Evolutionary conservation across 352 stramenopile genomes (phyloP), one percentile per base, ranked within the genome.

Genomic region (Phytophthora tubulina): DNA sequence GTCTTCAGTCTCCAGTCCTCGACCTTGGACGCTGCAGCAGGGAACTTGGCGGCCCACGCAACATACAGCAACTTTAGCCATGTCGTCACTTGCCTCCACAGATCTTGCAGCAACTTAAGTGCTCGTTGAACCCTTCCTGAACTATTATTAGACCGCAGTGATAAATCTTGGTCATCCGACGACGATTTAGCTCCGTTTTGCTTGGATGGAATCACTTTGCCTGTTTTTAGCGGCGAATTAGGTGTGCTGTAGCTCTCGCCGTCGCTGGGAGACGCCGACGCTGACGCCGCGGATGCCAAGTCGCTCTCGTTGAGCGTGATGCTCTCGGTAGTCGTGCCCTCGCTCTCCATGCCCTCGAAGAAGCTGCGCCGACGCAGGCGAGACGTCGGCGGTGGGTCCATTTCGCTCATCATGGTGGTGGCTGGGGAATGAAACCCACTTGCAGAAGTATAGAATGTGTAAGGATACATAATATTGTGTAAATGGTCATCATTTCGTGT

Each of bases 291-390:
- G 0, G 73, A 57, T 32, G 70, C 17, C 63, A 84, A 42, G 51
- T 84, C 73, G 51, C 39, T 76, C 56, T 81, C 75, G 42, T 67
- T 72, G 27, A 78, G 54, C 39, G 65, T 31, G 13, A 85, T 69
- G 17, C 58, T 77, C 30, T 85, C 78, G 39, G 73, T 66, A 35
- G 72, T 69, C 32, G 78, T 70, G 0, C 67, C 31, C 1, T 86
- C 83, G 11, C 66, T 60, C 39, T 92, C 85, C 52, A 89, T 88
- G 46, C 72, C 78, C 69, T 93, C 85, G 64, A 85, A 90, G 76
- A 90, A 93, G 27, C 82, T 91, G 61, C 85, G 85, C 15, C 85
- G 81, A 39, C 85, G 85, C 59, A 93, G 62, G n/a, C 85, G 81
- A 44, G 74, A 82, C 33, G 82, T 78, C 50, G 79, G 67, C 45